Evolutionary conservation across 768 basidiomycete species (phyloP).

Genomic region (Rhodotorula babjevae): DNA sequence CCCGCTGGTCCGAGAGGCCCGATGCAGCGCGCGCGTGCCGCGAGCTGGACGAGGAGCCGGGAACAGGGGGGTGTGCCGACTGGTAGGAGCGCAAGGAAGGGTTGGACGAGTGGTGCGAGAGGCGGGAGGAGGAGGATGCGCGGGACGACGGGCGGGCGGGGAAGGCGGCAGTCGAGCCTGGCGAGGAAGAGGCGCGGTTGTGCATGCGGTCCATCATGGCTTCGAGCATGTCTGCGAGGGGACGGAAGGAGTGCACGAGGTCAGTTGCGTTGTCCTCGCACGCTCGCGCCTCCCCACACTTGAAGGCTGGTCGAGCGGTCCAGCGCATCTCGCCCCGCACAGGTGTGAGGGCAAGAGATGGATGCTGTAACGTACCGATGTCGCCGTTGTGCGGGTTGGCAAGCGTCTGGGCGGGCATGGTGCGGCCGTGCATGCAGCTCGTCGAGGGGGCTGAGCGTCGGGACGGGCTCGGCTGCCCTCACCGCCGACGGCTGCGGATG

Average conservation of each 20-base stretch:
- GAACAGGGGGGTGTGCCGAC: not conserved
- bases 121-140: slow-evolving; percentile 17
- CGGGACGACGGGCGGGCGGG: slow-evolving; percentile 19
- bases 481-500: no score
- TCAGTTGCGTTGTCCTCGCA: not conserved
- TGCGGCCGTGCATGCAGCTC: no score
- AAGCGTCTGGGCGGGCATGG: not conserved
- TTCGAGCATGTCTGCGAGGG: slow-evolving; percentile 19
- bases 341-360: not conserved
- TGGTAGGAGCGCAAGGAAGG: slow-evolving; percentile 21
- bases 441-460: no score
- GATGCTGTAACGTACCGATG: not conserved
- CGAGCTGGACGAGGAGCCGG: not conserved
- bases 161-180: not conserved
- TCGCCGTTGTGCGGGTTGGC: not conserved
- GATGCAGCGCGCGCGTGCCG: not conserved
- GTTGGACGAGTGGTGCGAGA: slow-evolving; percentile 18
- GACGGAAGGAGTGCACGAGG: no score
- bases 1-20: not conserved
- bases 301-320: not conserved
- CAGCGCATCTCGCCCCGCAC: no score
- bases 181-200: not conserved
- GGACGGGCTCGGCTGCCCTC: no score
- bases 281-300: not conserved
- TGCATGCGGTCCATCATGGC: slow-evolving; percentile 23